Evolutionary conservation across 2,329 filamentous ascomycete species (phyloP).

Genomic region (Neurospora sp.): DNA sequence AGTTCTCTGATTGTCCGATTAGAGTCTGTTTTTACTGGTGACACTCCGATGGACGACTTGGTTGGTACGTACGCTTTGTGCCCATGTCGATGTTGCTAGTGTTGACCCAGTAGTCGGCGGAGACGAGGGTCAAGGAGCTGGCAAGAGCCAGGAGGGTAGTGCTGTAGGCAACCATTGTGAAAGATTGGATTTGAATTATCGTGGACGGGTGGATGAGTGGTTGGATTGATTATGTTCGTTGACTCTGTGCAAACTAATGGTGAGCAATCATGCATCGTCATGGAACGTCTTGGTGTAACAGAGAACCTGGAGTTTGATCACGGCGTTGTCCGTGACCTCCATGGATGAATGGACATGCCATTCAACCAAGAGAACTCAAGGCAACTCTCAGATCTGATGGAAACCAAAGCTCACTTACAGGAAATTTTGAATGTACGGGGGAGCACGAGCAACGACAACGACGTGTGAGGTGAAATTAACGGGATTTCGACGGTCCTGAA

Average conservation of each 20-base stretch:
- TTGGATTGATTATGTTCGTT: not conserved
- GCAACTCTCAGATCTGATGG: not conserved
- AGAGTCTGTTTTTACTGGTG: not conserved
- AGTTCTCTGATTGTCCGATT: constrained; percentile 34
- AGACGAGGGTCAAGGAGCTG: constrained; percentile 39
- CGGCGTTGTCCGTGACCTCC: not conserved
- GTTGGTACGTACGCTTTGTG: constrained; percentile 37
- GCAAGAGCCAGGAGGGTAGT: constrained; percentile 44
- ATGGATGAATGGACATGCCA: not conserved
- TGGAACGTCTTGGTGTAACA: not conserved
- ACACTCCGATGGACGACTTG: not conserved
- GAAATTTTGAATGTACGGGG: not conserved
- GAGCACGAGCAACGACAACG: not conserved
- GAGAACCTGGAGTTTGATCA: not conserved
- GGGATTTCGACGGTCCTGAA: not conserved
- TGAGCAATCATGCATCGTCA: not conserved
- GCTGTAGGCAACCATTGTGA: constrained; percentile 44
- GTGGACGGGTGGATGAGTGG: not conserved
- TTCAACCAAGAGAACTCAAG: not conserved
- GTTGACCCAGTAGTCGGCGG: constrained; percentile 51
- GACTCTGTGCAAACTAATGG: not conserved
- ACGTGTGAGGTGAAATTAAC: not conserved
- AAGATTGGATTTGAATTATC: not conserved
- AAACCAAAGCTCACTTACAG: not conserved
- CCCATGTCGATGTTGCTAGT: constrained; percentile 46